phyloP scores from a whole-genome alignment of 352 stramenopile genomes.

The Peronospora farinosa region DNA sequence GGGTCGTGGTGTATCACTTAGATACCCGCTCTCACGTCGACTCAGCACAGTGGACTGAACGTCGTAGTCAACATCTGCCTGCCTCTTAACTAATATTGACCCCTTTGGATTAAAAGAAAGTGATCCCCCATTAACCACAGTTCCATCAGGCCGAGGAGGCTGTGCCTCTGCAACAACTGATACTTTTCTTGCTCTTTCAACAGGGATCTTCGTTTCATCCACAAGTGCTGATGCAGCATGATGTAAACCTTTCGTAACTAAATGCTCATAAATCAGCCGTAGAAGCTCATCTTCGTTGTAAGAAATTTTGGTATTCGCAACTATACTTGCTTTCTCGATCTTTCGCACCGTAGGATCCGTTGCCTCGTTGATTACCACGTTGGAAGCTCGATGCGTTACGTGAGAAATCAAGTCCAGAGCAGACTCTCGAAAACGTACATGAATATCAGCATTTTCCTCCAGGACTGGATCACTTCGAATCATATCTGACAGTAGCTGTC shows the following conservation, averaged over 20 bases:
- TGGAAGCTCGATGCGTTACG: conserved; percentile 75
- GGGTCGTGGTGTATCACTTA: conserved; percentile 24
- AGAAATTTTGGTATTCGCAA: conserved; percentile 81
- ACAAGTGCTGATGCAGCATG: conserved; percentile 46
- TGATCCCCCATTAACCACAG: conserved; percentile 1
- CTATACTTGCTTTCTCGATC: conserved; percentile 86
- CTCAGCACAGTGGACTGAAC: conserved; percentile 9
- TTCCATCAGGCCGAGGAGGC: conserved; percentile 11
- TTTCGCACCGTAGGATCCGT: conserved; percentile 83
- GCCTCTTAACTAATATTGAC: conserved; percentile 6
- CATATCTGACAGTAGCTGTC: conserved; percentile 79
- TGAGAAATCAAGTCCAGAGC: conserved; percentile 84
- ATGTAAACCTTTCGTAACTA: conserved; percentile 67
- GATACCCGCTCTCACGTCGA: conserved; percentile 27
- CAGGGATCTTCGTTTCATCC: conserved; percentile 41
- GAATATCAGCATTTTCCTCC: conserved; percentile 79
- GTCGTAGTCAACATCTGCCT: conserved; percentile 8
- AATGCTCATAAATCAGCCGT: conserved; percentile 74
- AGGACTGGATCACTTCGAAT: conserved; percentile 81
- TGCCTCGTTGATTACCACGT: conserved; percentile 81
- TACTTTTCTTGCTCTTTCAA: conserved; percentile 9
- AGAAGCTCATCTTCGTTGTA: conserved; percentile 83
- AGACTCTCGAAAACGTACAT: conserved; percentile 83
- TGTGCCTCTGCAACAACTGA: conserved; percentile 8
- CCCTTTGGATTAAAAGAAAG: conserved; percentile 6